These are phyloP conservation scores for Cytospora piceicola DNA, from an alignment of 2,329 filamentous ascomycete species.

Conservation along the genomic window DNA sequence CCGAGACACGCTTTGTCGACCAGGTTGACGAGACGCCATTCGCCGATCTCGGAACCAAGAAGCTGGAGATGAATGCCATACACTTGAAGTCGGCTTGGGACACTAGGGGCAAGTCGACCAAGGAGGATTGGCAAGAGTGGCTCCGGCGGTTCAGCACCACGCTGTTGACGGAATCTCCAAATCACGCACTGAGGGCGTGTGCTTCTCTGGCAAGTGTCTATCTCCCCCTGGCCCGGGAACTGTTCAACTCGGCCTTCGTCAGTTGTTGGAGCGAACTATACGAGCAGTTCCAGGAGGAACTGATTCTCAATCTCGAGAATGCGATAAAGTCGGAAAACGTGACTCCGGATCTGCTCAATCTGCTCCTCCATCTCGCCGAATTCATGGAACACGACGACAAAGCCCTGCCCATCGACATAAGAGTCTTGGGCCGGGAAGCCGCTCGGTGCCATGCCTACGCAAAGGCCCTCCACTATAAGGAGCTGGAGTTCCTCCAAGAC, in stretches of 20 bases:
- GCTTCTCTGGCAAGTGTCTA: slow-evolving; percentile 90
- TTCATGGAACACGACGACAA: slow-evolving; percentile 99
- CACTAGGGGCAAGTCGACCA: slow-evolving; percentile 92
- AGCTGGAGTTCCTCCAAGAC: slow-evolving; percentile 96
- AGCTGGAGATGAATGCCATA: slow-evolving; percentile 95
- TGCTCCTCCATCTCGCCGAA: slow-evolving; percentile 92
- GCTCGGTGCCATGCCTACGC: slow-evolving; percentile 97
- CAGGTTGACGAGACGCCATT: slow-evolving; percentile 79
- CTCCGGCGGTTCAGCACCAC: slow-evolving; percentile 96
- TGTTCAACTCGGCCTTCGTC: slow-evolving; percentile 99
- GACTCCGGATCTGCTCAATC: slow-evolving; percentile 90
- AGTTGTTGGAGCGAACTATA: slow-evolving; percentile 99
- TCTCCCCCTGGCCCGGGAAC: slow-evolving; percentile 83
- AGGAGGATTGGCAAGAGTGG: slow-evolving; percentile 99
- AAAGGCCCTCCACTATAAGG: slow-evolving; percentile 98
- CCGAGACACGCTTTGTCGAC: slow-evolving; percentile 78
- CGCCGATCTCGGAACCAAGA: slow-evolving; percentile 86
- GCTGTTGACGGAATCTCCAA: slow-evolving; percentile 90
- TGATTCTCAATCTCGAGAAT: slow-evolving; percentile 93
- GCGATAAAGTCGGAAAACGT: slow-evolving; percentile 95
- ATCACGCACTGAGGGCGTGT: slow-evolving; percentile 91
- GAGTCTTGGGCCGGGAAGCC: slow-evolving; percentile 90
- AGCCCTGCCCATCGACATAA: slow-evolving; percentile 94
- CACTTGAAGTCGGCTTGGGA: slow-evolving; percentile 98
- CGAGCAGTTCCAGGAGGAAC: slow-evolving; percentile 93